Evolutionary conservation across 2,329 filamentous ascomycete genomes (phyloP).

Genomic region (Aureobasidium sp.): DNA sequence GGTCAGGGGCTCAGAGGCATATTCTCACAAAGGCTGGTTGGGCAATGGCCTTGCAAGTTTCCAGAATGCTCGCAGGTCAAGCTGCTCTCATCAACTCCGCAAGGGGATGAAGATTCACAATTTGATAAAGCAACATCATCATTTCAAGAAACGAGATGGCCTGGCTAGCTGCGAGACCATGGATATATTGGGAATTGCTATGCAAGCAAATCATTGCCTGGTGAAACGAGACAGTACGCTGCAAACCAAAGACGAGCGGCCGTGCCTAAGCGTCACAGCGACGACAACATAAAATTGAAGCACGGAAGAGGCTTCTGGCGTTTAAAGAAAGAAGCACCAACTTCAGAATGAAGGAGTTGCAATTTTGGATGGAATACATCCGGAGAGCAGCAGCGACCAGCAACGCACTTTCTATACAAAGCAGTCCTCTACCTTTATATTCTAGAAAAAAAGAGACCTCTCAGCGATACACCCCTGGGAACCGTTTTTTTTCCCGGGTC

Average conservation of each 20-base stretch:
- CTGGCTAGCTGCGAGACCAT: not conserved
- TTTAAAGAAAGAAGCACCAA: too few species aligned
- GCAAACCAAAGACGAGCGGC: not conserved
- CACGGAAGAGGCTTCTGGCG: not conserved
- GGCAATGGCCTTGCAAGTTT: too few species aligned
- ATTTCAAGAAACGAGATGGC: not conserved
- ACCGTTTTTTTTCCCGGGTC: not conserved
- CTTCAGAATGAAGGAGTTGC: not conserved
- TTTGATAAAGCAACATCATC: not conserved
- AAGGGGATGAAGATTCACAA: not conserved
- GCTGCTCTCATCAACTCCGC: not conserved
- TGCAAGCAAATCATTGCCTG: not conserved
- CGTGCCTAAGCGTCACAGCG: not conserved
- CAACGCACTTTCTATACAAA: not conserved
- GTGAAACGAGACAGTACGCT: not conserved
- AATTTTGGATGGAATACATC: not conserved
- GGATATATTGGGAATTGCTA: not conserved
- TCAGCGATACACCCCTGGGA: not conserved
- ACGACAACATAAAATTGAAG: not conserved
- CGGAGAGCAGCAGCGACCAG: not conserved
- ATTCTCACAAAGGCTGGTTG: not conserved
- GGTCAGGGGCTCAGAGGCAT: not conserved
- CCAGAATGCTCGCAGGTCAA: not conserved
- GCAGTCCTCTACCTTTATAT: not conserved
- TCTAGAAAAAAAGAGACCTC: not conserved